A percentile compares a stretch with the other conserved stretches of the same genome.
These are phyloP conservation scores for Colletotrichum cordylinicola DNA, from an alignment of 2,329 filamentous ascomycete genomes.

Conservation along the genomic window DNA sequence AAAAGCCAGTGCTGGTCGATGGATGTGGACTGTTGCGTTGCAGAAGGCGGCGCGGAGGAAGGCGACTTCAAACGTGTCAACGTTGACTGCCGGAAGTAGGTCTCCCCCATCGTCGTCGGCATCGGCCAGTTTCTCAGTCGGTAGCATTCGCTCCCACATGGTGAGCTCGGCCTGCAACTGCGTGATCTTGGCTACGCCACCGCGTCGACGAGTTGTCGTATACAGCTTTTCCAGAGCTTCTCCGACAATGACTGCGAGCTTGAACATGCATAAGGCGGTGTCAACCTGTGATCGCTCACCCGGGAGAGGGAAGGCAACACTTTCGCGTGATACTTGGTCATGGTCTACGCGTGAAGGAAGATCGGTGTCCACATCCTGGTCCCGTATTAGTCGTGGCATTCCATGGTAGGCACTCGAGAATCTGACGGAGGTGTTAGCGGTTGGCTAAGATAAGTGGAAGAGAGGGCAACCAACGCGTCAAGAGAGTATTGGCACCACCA, in stretches of 20 bases:
- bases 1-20: constrained; percentile 29
- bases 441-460: not conserved
- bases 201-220: constrained; percentile 28
- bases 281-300: constrained; percentile 30
- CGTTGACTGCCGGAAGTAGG: not conserved
- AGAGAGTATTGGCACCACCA: constrained; percentile 33
- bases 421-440: not conserved
- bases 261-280: constrained; percentile 27
- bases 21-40: constrained; percentile 28
- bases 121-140: not conserved
- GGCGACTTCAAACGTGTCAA: not conserved
- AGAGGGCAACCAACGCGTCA: constrained; percentile 22
- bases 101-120: constrained; percentile 6
- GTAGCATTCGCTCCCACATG: constrained; percentile 25
- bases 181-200: constrained; percentile 27
- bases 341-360: constrained; percentile 28
- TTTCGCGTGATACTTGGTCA: constrained; percentile 26
- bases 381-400: constrained; percentile 30
- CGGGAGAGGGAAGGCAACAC: constrained; percentile 28
- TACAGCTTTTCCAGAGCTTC: constrained; percentile 28
- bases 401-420: constrained; percentile 30
- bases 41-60: constrained; percentile 25
- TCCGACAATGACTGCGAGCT: constrained; percentile 28
- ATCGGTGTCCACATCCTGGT: constrained; percentile 31
- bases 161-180: constrained; percentile 28